Conservation (phyloP, 192 early-diverging fungal genomes). For the Spinellus fusiger region DNA sequence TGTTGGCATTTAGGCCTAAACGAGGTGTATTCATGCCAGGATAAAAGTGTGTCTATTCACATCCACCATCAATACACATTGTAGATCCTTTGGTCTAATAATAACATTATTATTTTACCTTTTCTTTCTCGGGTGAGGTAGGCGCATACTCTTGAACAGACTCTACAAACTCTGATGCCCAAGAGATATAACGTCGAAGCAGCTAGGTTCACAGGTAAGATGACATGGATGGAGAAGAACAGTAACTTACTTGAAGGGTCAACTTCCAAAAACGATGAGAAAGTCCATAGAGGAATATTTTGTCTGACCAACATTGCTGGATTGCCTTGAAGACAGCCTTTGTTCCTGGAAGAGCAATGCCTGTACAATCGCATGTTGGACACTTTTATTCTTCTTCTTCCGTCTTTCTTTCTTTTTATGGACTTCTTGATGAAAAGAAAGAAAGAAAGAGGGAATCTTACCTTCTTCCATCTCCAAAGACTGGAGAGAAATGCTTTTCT, state of each 20-base stretch:
- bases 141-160: neutral
- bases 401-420: neutral
- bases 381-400: neutral
- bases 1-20: neutral
- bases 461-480: neutral
- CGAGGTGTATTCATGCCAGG: neutral
- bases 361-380: neutral
- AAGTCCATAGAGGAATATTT: conserved; percentile 51
- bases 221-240: neutral
- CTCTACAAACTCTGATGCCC: conserved; percentile 13
- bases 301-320: conserved; percentile 49
- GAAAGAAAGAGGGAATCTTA: neutral
- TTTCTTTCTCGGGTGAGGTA: neutral
- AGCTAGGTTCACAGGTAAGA: neutral
- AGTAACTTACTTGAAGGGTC: conserved; percentile 42
- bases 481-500: neutral
- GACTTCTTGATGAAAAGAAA: neutral
- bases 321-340: conserved; percentile 46
- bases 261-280: conserved; percentile 58
- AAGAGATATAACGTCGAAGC: conserved; percentile 22
- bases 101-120: neutral
- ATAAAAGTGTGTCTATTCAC: neutral
- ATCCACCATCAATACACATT: neutral
- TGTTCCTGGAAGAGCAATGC: conserved; percentile 36
- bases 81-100: neutral